Percentiles rank a stretch among this genome's conserved stretches.
These are phyloP conservation scores for Taphrina wiesneri DNA, from an alignment of 1,139 yeast genomes.

Conservation along the genomic window DNA sequence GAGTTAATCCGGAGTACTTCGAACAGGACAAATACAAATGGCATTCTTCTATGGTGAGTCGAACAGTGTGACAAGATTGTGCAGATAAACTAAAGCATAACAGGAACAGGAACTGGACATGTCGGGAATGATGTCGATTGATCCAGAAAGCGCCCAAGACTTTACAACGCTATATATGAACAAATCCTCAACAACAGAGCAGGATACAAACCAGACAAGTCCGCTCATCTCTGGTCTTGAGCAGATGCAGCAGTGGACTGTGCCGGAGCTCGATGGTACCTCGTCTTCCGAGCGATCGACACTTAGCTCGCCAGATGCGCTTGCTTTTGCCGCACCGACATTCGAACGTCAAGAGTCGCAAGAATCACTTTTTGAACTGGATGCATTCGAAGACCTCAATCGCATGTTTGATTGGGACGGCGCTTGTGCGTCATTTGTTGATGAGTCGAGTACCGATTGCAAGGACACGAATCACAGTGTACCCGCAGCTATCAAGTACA, in stretches of 20 bases:
- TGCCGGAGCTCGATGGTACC: constrained; percentile 11
- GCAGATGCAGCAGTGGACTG: neutral
- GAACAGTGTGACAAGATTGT: neutral
- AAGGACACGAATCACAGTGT: neutral
- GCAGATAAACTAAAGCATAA: neutral
- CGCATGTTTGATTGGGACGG: constrained; percentile 32
- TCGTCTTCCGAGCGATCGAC: constrained; percentile 8
- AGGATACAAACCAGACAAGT: neutral
- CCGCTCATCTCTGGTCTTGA: neutral
- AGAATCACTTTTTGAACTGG: constrained; percentile 6
- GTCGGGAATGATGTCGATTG: constrained; percentile 34
- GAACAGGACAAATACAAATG: constrained; percentile 24
- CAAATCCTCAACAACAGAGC: neutral
- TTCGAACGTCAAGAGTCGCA: neutral
- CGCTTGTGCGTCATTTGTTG: constrained; percentile 17
- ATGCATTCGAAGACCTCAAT: constrained; percentile 21
- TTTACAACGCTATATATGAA: constrained; percentile 13
- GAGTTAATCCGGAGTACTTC: constrained; percentile 28
- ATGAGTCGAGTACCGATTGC: neutral
- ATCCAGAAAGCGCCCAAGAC: constrained; percentile 34
- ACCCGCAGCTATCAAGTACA: neutral
- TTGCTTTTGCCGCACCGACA: neutral
- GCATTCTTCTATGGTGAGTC: constrained; percentile 28
- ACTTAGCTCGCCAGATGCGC: constrained; percentile 27
- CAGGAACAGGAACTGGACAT: constrained; percentile 25